Conservation (phyloP, 805 yeast species). For the Cyberlindnera meyerae region DNA sequence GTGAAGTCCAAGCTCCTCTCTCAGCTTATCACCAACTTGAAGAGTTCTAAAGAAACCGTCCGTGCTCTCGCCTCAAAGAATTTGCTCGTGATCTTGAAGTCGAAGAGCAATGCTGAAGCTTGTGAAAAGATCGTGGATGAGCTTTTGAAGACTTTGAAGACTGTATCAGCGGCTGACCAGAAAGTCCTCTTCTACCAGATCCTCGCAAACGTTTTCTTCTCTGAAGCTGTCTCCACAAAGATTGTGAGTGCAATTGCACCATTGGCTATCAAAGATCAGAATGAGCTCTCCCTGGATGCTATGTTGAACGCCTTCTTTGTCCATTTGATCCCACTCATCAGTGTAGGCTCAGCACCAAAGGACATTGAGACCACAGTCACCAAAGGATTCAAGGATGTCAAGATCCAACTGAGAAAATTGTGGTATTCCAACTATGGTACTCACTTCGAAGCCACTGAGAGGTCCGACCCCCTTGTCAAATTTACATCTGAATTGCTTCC, state of each 20-base stretch:
- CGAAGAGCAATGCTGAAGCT: too few relatives aligned
- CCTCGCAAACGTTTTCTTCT: constrained; percentile 32
- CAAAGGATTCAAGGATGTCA: constrained; percentile 63
- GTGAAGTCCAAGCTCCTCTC: constrained; percentile 43
- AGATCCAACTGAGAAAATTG: constrained; percentile 52
- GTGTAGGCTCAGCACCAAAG: constrained; percentile 8
- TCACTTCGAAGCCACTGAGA: constrained; percentile 17
- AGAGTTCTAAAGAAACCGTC: constrained; percentile 66
- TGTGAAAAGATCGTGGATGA: constrained; percentile 43
- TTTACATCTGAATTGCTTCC: constrained; percentile 25
- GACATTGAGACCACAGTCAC: constrained; percentile 19
- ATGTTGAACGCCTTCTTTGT: constrained; percentile 45
- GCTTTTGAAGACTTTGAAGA: constrained; percentile 51
- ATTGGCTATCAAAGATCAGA: constrained; percentile 66
- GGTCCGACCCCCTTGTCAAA: constrained; percentile 5
- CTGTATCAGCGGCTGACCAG: constrained; percentile 59
- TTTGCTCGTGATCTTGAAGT: too few relatives aligned
- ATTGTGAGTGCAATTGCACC: constrained; percentile 43
- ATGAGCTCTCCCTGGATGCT: constrained; percentile 55
- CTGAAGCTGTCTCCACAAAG: constrained; percentile 30
- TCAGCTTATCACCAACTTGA: constrained; percentile 51
- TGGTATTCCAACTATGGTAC: constrained; percentile 60
- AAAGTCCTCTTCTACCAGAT: constrained; percentile 48
- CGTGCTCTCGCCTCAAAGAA: constrained; percentile 37
- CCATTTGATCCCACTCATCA: constrained; percentile 35